phyloP scores from a whole-genome alignment of 176 grass and related monocot species.

The Avena sativa region DNA sequence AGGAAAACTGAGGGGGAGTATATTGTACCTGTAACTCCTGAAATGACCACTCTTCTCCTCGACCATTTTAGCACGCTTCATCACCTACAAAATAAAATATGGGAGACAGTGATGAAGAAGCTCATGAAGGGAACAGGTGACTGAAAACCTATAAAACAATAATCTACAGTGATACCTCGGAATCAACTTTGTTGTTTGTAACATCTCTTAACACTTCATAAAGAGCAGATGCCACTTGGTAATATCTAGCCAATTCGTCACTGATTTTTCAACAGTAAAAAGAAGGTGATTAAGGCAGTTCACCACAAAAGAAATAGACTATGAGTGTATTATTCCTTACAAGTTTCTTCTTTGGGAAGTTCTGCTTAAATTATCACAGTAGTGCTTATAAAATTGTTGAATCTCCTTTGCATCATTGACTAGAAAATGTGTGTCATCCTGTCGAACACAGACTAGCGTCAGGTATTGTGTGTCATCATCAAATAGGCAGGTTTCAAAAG shows the following conservation, averaged over 20 bases:
- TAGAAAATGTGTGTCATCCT: constrained; percentile 53
- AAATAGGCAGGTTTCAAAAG: background rate
- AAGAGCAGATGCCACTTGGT: constrained; percentile 65
- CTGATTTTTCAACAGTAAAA: constrained; percentile 44
- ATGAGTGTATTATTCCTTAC: constrained; percentile 53
- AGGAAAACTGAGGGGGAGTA: constrained; percentile 70
- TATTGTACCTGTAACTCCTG: constrained; percentile 70
- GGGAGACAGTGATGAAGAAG: background rate
- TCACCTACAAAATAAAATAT: constrained; percentile 50
- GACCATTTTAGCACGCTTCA: constrained; percentile 48
- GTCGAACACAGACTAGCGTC: constrained; percentile 30
- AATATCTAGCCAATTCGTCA: constrained; percentile 66
- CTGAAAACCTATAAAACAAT: background rate
- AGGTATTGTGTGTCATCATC: background rate
- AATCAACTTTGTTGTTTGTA: constrained; percentile 53
- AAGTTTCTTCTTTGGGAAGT: constrained; percentile 52
- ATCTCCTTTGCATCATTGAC: constrained; percentile 63
- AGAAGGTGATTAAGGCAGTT: constrained; percentile 37
- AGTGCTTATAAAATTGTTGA: constrained; percentile 63
- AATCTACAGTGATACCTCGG: constrained; percentile 48
- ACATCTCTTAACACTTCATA: constrained; percentile 76
- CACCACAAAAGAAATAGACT: constrained; percentile 15
- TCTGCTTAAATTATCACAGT: constrained; percentile 57
- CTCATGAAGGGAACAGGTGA: constrained; percentile 26
- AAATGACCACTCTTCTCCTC: constrained; percentile 63